Conservation (phyloP, 2,329 filamentous ascomycete genomes). For the Sclerotinia spermophila region DNA sequence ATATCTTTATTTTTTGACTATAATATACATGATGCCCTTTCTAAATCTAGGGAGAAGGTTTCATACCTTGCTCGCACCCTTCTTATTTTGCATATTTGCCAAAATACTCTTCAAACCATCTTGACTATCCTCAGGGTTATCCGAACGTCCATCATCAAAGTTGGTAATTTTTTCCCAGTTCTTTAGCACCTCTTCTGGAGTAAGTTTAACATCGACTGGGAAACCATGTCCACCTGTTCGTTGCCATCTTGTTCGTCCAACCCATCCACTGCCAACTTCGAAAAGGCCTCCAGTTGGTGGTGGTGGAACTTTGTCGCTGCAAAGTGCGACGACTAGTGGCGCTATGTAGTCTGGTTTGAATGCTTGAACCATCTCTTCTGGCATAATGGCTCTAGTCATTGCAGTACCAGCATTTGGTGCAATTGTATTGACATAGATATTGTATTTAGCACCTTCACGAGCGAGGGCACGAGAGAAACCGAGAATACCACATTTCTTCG, state of each 20-base stretch:
- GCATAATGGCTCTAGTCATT: conserved; percentile 92
- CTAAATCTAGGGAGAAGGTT: conserved; percentile 18
- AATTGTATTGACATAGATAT: conserved; percentile 97
- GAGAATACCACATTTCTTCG: conserved; percentile 82
- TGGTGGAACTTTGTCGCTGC: conserved; percentile 80
- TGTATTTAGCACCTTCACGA: conserved; percentile 91
- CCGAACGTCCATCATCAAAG: conserved; percentile 83
- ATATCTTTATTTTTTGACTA: conserved; percentile 30
- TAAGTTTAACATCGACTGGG: conserved; percentile 78
- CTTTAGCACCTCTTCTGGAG: conserved; percentile 77
- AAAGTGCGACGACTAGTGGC: conserved; percentile 81
- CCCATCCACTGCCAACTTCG: conserved; percentile 94
- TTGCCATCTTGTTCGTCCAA: conserved; percentile 90
- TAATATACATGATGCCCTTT: conserved; percentile 24
- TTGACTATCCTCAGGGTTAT: conserved; percentile 76
- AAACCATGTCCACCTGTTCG: conserved; percentile 85
- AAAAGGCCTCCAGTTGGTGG: conserved; percentile 84
- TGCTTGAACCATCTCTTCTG: conserved; percentile 95
- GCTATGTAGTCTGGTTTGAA: conserved; percentile 99
- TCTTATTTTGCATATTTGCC: conserved; percentile 81
- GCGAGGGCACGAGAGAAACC: conserved; percentile 92
- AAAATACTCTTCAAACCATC: conserved; percentile 75
- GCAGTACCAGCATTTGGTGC: conserved; percentile 94
- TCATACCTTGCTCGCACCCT: conserved; percentile 57
- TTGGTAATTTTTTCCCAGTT: conserved; percentile 75